These are phyloP conservation scores for Pholiota conissans DNA, from an alignment of 768 basidiomycete species.

Conservation along the genomic window DNA sequence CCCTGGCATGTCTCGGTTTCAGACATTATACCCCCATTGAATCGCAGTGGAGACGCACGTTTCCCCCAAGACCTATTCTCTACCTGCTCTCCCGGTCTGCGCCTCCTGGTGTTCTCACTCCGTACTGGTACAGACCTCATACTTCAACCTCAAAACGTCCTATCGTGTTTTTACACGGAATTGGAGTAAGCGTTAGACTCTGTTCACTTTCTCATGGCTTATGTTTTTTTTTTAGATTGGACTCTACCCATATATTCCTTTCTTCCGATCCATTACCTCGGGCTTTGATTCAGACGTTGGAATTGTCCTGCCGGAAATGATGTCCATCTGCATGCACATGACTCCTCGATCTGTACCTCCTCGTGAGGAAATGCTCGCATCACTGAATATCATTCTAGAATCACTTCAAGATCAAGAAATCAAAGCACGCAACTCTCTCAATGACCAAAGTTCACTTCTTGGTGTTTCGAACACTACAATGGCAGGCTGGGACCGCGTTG, in stretches of 20 bases:
- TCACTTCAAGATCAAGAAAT: slow-evolving; percentile 31
- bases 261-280: slow-evolving; percentile 45
- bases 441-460: slow-evolving; percentile 1
- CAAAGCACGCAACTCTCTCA: neutral
- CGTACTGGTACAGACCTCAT: slow-evolving; percentile 46
- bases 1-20: slow-evolving; percentile 46
- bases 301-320: slow-evolving; percentile 59
- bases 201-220: neutral
- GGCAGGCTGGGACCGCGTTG: slow-evolving; percentile 30
- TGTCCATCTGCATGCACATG: slow-evolving; percentile 62
- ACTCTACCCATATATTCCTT: slow-evolving; percentile 53
- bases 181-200: slow-evolving; percentile 47
- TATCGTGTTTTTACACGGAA: slow-evolving; percentile 66
- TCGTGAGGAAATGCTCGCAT: slow-evolving; percentile 37
- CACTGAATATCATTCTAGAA: slow-evolving; percentile 45
- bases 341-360: slow-evolving; percentile 46
- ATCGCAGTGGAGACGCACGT: slow-evolving; percentile 34
- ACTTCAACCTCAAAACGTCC: slow-evolving; percentile 46
- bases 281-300: slow-evolving; percentile 49
- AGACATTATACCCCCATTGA: slow-evolving; percentile 45
- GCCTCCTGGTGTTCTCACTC: slow-evolving; percentile 30
- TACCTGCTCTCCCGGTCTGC: slow-evolving; percentile 44
- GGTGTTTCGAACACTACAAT: neutral
- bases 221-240: slow-evolving; percentile 47
- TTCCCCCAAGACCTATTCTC: slow-evolving; percentile 53